These are phyloP conservation scores for Flaveria brownii DNA, from an alignment of 129 eudicot species.

Conservation along the genomic window DNA sequence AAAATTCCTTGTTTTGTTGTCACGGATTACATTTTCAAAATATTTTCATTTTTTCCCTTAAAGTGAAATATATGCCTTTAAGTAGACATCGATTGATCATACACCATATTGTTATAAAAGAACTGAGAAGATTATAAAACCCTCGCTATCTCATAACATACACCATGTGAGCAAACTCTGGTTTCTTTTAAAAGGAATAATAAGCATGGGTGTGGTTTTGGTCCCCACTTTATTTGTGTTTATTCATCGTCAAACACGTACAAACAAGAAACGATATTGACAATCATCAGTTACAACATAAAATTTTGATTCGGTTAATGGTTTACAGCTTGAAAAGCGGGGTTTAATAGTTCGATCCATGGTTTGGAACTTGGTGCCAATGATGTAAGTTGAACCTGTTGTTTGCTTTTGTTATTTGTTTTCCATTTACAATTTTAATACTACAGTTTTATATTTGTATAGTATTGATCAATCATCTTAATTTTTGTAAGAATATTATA, in stretches of 20 bases:
- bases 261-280: conserved; percentile 22
- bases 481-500: too few relatives aligned
- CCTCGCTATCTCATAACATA: conserved; percentile 24
- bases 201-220: conserved; percentile 35
- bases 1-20: too few relatives aligned
- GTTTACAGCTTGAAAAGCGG: too few relatives aligned
- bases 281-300: conserved; percentile 1
- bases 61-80: neutral
- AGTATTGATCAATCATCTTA: too few relatives aligned
- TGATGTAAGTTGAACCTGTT: too few relatives aligned
- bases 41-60: neutral
- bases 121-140: neutral
- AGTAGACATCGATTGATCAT: neutral
- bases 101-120: neutral
- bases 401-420: too few relatives aligned
- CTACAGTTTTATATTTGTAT: too few relatives aligned
- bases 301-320: neutral
- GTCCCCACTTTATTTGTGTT: conserved; percentile 34
- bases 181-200: conserved; percentile 22
- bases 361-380: too few relatives aligned
- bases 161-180: conserved; percentile 35
- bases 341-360: too few relatives aligned
- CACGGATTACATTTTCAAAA: too few relatives aligned
- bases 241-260: conserved; percentile 28
- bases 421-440: too few relatives aligned